Evolutionary conservation across 495 filamentous ascomycete genomes (phyloP).

Genomic region (Pseudomonodictys pantanalensis): DNA sequence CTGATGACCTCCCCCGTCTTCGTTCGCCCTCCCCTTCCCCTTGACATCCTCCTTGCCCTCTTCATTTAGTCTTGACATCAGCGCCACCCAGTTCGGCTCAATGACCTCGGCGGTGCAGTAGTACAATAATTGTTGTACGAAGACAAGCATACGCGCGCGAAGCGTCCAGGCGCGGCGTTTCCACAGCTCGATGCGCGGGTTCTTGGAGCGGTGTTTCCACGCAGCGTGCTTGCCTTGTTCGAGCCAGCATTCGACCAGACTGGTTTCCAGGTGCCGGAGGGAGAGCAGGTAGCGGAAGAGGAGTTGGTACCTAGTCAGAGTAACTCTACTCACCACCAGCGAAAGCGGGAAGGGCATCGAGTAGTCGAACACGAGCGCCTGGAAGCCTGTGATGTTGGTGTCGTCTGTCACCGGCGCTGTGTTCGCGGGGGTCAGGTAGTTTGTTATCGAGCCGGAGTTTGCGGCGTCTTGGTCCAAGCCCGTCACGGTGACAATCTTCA

Average conservation of each 20-base stretch:
- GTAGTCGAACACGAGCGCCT: slow-evolving; percentile 90
- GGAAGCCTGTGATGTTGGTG: slow-evolving; percentile 83
- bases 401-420: slow-evolving; percentile 61
- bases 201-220: slow-evolving; percentile 78
- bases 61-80: slow-evolving; percentile 80
- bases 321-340: slow-evolving; percentile 93
- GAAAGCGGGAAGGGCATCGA: slow-evolving; percentile 94
- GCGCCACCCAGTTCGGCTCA: slow-evolving; percentile 91
- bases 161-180: slow-evolving; percentile 91
- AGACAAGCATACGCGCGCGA: slow-evolving; percentile 89
- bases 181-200: slow-evolving; percentile 78
- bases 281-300: slow-evolving; percentile 91
- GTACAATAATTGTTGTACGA: slow-evolving; percentile 92
- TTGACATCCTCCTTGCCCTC: slow-evolving; percentile 47
- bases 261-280: slow-evolving; percentile 80
- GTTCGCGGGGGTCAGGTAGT: slow-evolving; percentile 52
- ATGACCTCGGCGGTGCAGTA: slow-evolving; percentile 97
- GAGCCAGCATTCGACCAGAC: slow-evolving; percentile 81
- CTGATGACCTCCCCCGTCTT: slow-evolving; percentile 40
- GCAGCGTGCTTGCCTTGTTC: slow-evolving; percentile 79
- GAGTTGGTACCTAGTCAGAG: slow-evolving; percentile 89
- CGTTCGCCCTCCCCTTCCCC: slow-evolving; percentile 36
- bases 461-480: slow-evolving; percentile 84
- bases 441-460: slow-evolving; percentile 44
- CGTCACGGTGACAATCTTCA: slow-evolving; percentile 91